These are phyloP conservation scores for Podila epigama DNA, from an alignment of 192 early-diverging fungal genomes.

Conservation along the genomic window DNA sequence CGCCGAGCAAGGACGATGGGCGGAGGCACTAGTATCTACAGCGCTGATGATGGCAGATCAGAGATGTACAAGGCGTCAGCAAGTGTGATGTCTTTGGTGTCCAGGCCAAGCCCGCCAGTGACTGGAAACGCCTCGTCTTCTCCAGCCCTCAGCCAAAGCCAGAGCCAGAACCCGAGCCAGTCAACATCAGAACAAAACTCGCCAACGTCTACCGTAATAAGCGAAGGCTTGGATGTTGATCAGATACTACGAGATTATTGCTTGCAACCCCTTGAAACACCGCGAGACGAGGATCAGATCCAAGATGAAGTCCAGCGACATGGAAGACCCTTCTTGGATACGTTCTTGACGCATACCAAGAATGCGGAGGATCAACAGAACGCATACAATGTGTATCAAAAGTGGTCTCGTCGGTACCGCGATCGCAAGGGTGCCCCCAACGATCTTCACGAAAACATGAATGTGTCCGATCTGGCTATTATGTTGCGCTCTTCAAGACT, in stretches of 20 bases:
- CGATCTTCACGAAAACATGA: slow-evolving; percentile 54
- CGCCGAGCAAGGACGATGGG: slow-evolving; percentile 15
- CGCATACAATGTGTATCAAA: slow-evolving; percentile 60
- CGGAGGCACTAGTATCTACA: slow-evolving; percentile 18
- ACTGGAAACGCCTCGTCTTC: background rate
- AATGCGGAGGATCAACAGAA: slow-evolving; percentile 61
- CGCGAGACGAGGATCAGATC: slow-evolving; percentile 24
- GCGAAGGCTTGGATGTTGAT: slow-evolving; percentile 35
- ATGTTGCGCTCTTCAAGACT: slow-evolving; percentile 62
- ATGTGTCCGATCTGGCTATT: slow-evolving; percentile 53
- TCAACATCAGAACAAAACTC: slow-evolving; percentile 10
- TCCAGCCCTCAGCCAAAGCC: background rate
- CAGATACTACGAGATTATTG: slow-evolving; percentile 44
- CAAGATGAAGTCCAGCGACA: slow-evolving; percentile 60
- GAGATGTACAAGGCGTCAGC: slow-evolving; percentile 16
- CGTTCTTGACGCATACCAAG: slow-evolving; percentile 54
- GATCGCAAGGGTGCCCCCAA: slow-evolving; percentile 38
- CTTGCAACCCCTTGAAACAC: slow-evolving; percentile 27
- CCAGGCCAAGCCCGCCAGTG: slow-evolving; percentile 12
- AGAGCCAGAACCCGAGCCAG: slow-evolving; percentile 2
- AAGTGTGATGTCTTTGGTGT: slow-evolving; percentile 6
- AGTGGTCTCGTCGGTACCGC: slow-evolving; percentile 61
- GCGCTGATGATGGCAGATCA: slow-evolving; percentile 20
- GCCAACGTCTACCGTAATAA: background rate
- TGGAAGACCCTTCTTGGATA: slow-evolving; percentile 60